Base-by-base conservation (phyloP, 2,329 filamentous ascomycete genomes). In the Leptosphaerulina australis region DNA sequence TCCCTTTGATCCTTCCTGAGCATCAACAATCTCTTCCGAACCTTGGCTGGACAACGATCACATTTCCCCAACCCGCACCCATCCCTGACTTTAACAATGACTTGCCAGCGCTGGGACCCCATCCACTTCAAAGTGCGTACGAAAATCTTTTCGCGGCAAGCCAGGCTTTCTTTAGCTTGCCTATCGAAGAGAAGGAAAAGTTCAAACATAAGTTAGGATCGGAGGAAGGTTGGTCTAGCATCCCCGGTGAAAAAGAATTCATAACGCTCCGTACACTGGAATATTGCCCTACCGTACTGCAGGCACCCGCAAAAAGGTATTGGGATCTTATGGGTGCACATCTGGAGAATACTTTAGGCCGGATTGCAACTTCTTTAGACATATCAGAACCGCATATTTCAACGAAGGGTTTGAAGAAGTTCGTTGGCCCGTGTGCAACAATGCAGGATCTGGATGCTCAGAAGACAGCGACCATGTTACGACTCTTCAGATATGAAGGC, bases 211-310 rank as follows among this genome's bases (percentile, higher is more conserved):
- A 58, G n/a, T 63, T 71, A 25, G 62, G 64, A 14, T 59, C 60
- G 30, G 71, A 74, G 58, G 71, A 73, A 58, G 71, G 71, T 25
- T 74, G 68, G 67, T 62, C 58, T 17, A 60, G 59, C 15, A 68
- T 74, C 14, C 59, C 58, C 0, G 70, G 71, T 6, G 71, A 74
- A 44, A 74, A 74, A 44, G 71, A 74, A 49, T 73, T 74, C 54
- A 70, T 74, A 50, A 73, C 71, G 0, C 40, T 74, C 2, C 60
- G 71, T 4, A 69, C 64, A 1, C 44, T 70, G 1, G 56, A 55
- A 1, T 64, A 67, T 21, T 71, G 67, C 17, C 70, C 70, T 8
- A 64, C 69, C 8, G 47, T 70, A 9, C 54, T 73, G 3, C 58
- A 62, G 12, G 60, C 8, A 1, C 60, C 70, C 0, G 70, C 69